A percentile compares a stretch with the other conserved stretches of the same genome.
These are phyloP conservation scores for Hemileia vastatrix DNA, from an alignment of 1,284 basidiomycete species.

Conservation along the genomic window DNA sequence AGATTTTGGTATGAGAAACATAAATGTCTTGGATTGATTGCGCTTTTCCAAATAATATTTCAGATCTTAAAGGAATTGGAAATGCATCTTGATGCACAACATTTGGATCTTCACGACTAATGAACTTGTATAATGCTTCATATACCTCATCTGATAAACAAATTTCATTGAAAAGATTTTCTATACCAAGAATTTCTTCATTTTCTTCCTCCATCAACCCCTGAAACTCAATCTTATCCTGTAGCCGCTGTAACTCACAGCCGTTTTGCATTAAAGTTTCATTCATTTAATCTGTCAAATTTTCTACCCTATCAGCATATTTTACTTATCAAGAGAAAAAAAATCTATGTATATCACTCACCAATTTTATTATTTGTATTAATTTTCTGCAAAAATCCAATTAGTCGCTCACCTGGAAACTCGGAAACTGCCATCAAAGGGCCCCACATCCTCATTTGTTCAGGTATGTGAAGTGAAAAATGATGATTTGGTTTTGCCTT, in stretches of 20 bases:
- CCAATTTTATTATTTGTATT: constrained; percentile 10
- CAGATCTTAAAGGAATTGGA: not conserved
- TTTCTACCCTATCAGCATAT: too few relatives aligned
- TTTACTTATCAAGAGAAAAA: too few relatives aligned
- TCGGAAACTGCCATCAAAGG: constrained; percentile 2
- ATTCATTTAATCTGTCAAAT: constrained; percentile 8
- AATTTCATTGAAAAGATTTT: too few relatives aligned
- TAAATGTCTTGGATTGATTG: not conserved
- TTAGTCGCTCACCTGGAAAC: constrained; percentile 7
- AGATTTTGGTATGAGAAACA: too few relatives aligned
- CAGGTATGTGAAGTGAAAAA: constrained; percentile 1
- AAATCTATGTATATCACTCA: too few relatives aligned
- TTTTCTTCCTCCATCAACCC: not conserved
- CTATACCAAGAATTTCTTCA: too few relatives aligned
- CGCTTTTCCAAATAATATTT: not conserved
- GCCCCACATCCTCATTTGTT: constrained; percentile 9
- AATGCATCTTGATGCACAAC: not conserved
- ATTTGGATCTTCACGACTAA: not conserved
- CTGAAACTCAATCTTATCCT: not conserved
- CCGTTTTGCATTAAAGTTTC: not conserved
- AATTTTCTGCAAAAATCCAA: constrained; percentile 16
- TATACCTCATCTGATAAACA: too few relatives aligned
- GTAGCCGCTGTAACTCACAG: not conserved
- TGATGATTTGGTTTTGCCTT: constrained; percentile 12
- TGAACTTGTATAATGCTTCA: not conserved